Evolutionary conservation across 257 asterid species (phyloP), one percentile per base, ranked within the genome.

Genomic region (Galeopsis tetrahit): DNA sequence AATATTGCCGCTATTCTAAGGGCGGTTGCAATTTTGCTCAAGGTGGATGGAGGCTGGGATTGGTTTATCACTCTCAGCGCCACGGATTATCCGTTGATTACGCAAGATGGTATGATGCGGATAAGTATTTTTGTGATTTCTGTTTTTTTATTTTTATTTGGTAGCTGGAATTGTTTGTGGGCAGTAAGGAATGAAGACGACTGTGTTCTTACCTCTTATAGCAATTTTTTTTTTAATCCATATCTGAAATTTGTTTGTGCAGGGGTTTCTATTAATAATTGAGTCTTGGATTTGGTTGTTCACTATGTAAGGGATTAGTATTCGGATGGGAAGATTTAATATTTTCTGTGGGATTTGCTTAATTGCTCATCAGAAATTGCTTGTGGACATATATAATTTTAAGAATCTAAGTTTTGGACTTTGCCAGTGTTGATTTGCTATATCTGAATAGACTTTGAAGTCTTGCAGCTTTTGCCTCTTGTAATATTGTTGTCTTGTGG

Each of bases 41-140:
- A 88, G 88, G 62, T 88, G 81, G 97, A 87, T 72, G 82, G 44
- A 53, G 89, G 91, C 42, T 95, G 98, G 99, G 97, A 92, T 82
- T 95, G 99, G 99, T 92, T 95, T 80, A 80, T 95, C 60, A 88
- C 95, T 56, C 89, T 95, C 10, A 92, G 98, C 67, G 96, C 98
- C 0, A 33, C 67, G 85, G 98, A 95, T 86, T 95, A 95, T 83
- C 99, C 98, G 1, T 80, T 95, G 83, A 78, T 95, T 63, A 90
- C 96, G 31, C 99, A 91, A 71, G 99, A 95, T 83, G 99, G 99
- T 94, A 92, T 58, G 90, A 13, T 58, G 2, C 65, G 10, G 61
- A 69, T 73, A 51, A 13, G 28, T 9, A 53, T 15, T 63, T 70
- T 64, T 62, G 39, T 38, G 42, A 44, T 62, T 68, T 62, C 40